Percentiles rank a stretch among this genome's conserved stretches.
Conservation (phyloP, 129 eudicot species). For the Smallanthus sonchifolius region DNA sequence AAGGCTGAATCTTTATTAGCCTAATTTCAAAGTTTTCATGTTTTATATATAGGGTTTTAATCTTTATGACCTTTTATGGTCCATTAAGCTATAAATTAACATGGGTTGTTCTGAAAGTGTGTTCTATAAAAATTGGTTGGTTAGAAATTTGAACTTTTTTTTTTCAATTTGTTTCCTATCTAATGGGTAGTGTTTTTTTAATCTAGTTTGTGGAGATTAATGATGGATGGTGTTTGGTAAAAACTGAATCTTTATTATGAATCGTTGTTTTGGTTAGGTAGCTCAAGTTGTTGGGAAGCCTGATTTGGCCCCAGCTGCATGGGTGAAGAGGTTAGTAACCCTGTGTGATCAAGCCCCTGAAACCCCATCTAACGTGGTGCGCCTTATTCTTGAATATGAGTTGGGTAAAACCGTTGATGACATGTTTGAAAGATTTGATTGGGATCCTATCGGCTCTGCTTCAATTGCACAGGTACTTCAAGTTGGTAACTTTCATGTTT, state of each 20-base stretch:
- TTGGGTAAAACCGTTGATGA: conserved; percentile 61
- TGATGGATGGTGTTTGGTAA: background rate
- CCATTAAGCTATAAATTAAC: background rate
- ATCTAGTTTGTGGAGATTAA: background rate
- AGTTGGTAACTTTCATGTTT: conserved; percentile 7
- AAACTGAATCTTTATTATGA: conserved; percentile 3
- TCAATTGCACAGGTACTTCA: conserved; percentile 87
- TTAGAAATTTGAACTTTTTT: no score
- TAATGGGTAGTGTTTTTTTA: conserved; percentile 8
- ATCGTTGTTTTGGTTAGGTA: conserved; percentile 39
- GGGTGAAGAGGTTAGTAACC: conserved; percentile 90
- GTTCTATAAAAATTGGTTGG: background rate
- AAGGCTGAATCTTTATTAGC: conserved; percentile 1
- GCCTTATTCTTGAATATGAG: conserved; percentile 69
- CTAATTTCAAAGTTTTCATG: background rate
- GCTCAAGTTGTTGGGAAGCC: conserved; percentile 98
- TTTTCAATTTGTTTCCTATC: background rate
- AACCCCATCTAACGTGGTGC: conserved; percentile 60
- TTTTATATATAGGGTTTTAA: background rate
- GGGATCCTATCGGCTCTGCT: conserved; percentile 88
- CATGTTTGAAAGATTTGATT: conserved; percentile 72
- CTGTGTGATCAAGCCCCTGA: conserved; percentile 90
- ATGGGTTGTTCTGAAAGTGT: background rate
- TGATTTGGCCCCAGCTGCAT: conserved; percentile 92
- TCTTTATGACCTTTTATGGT: conserved; percentile 15